Percentiles rank a stretch among this genome's conserved stretches.
phyloP scores from a whole-genome alignment of 176 grass and related monocot genomes.

The Phoenix dactylifera region DNA sequence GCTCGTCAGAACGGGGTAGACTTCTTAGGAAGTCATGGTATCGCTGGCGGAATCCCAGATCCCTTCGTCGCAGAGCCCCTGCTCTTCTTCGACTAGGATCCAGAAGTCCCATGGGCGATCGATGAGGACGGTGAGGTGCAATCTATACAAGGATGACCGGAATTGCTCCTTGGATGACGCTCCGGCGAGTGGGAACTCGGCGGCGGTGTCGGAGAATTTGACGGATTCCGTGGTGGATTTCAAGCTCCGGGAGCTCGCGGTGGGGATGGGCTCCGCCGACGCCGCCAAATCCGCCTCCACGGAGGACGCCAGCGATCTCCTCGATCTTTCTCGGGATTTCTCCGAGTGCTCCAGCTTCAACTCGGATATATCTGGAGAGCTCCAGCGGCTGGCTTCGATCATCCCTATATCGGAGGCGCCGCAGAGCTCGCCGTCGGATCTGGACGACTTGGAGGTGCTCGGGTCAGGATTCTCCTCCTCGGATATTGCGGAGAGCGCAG shows the following conservation, averaged over 20 bases:
- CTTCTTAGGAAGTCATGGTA: constrained; percentile 39
- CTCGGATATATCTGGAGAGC: constrained; percentile 93
- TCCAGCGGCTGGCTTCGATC: constrained; percentile 60
- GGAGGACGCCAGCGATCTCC: constrained; percentile 51
- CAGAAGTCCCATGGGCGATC: constrained; percentile 39
- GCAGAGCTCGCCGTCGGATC: constrained; percentile 17
- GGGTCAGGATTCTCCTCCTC: constrained; percentile 22
- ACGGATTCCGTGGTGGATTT: constrained; percentile 88
- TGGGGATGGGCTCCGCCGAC: constrained; percentile 24
- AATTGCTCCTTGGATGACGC: not conserved
- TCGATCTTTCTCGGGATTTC: constrained; percentile 80
- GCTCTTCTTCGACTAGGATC: constrained; percentile 22
- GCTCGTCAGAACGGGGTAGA: not conserved
- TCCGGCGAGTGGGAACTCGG: not conserved
- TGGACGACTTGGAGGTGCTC: constrained; percentile 40
- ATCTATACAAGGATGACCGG: constrained; percentile 26
- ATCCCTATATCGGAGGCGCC: constrained; percentile 37
- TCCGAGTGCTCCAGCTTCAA: constrained; percentile 86
- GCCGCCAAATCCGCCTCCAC: constrained; percentile 40
- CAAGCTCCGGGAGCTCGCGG: constrained; percentile 75
- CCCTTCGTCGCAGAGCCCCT: constrained; percentile 40
- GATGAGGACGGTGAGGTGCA: constrained; percentile 66
- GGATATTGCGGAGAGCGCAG: constrained; percentile 39
- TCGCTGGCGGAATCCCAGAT: constrained; percentile 70
- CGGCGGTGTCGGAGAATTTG: constrained; percentile 40